Evolutionary conservation across 768 basidiomycete species (phyloP).

Genomic region (Kwoniella botswanensis): DNA sequence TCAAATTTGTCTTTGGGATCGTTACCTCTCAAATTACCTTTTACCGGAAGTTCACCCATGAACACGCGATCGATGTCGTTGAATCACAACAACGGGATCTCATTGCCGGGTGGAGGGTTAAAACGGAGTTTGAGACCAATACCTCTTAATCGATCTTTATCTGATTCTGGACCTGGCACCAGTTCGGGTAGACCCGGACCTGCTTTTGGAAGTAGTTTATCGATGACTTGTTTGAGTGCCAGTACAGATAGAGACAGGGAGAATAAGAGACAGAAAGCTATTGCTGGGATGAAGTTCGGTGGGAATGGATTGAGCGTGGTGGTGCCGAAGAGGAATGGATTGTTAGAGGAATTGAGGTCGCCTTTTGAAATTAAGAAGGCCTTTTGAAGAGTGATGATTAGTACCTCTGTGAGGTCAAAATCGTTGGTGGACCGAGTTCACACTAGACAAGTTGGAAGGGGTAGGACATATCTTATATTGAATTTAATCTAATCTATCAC

Average conservation of each 20-base stretch:
- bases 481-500: background rate
- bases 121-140: constrained; percentile 24
- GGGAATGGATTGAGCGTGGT: constrained; percentile 23
- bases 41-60: constrained; percentile 5
- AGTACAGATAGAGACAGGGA: constrained; percentile 20
- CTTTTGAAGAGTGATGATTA: constrained; percentile 1
- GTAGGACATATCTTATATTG: background rate
- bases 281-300: constrained; percentile 14
- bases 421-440: too few relatives aligned
- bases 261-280: constrained; percentile 21
- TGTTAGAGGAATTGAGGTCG: constrained; percentile 22
- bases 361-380: constrained; percentile 30
- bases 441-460: background rate
- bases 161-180: constrained; percentile 14
- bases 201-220: constrained; percentile 3
- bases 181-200: background rate
- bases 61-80: background rate
- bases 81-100: background rate
- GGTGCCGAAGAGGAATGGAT: constrained; percentile 21
- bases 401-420: background rate
- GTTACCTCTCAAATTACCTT: constrained; percentile 19
- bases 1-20: constrained; percentile 21
- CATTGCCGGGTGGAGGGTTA: constrained; percentile 1
- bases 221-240: constrained; percentile 20
- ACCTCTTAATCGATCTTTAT: constrained; percentile 20